Evolutionary conservation across 768 basidiomycete species (phyloP).

Genomic region (Cubamyces lactineus): DNA sequence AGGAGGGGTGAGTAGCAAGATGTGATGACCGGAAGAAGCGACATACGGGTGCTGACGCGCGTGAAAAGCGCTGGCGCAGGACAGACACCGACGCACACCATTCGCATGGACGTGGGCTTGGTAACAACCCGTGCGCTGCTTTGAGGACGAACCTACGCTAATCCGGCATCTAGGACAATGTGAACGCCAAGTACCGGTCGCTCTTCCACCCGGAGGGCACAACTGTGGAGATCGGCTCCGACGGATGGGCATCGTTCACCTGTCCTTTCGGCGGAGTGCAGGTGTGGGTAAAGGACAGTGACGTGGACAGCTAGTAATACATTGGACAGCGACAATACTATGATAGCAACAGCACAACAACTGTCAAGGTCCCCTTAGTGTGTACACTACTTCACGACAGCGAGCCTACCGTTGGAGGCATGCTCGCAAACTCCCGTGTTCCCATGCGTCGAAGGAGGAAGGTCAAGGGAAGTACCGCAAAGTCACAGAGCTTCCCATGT

Average conservation of each 20-base stretch:
- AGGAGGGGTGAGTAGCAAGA: conserved; percentile 13
- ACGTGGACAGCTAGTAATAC: neutral
- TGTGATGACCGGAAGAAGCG: neutral
- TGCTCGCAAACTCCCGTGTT: no score
- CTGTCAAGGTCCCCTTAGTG: neutral
- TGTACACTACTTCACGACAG: neutral
- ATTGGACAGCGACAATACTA: neutral
- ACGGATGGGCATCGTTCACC: conserved; percentile 71
- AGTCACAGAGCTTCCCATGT: neutral
- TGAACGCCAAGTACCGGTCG: conserved; percentile 46
- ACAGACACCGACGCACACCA: conserved; percentile 16
- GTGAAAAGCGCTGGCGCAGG: conserved; percentile 40
- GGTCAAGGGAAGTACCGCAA: neutral
- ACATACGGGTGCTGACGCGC: conserved; percentile 31
- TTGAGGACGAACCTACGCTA: conserved; percentile 36
- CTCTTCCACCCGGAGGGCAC: conserved; percentile 50
- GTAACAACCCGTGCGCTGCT: conserved; percentile 28
- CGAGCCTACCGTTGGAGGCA: neutral
- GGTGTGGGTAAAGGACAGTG: conserved; percentile 52
- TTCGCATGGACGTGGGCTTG: conserved; percentile 69
- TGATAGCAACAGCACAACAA: conserved; percentile 6
- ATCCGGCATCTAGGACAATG: conserved; percentile 33
- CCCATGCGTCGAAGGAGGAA: neutral
- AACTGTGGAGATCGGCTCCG: conserved; percentile 45
- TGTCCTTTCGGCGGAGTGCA: conserved; percentile 59